Conservation (phyloP, 23 red algal genomes). For the Pyropia haitanensis region DNA sequence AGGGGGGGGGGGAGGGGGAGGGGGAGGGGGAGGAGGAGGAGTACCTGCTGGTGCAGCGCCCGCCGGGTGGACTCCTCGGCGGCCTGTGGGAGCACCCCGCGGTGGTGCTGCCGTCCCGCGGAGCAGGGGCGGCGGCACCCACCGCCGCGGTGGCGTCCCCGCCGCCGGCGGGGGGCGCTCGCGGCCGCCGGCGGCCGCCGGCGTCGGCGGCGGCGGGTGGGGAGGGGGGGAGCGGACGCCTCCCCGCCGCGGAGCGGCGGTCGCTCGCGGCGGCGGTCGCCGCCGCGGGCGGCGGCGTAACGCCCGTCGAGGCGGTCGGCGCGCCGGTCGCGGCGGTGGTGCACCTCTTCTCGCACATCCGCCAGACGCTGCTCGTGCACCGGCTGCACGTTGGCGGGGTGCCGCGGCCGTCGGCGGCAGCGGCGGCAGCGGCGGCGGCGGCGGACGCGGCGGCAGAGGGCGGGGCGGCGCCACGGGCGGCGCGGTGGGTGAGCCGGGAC, state of each 20-base stretch:
- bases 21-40: not conserved
- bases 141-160: too few relatives aligned
- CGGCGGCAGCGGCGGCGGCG: too few relatives aligned
- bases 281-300: not conserved
- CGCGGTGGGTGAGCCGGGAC: too few relatives aligned
- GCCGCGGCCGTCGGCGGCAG: too few relatives aligned
- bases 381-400: not conserved
- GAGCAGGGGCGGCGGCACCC: not conserved
- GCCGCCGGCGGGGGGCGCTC: too few relatives aligned
- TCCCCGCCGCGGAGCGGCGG: too few relatives aligned
- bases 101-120: constrained; percentile 15
- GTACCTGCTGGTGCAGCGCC: constrained; percentile 23
- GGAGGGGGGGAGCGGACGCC: too few relatives aligned
- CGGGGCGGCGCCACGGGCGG: too few relatives aligned
- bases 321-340: constrained; percentile 22
- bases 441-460: too few relatives aligned
- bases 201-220: too few relatives aligned
- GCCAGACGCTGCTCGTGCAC: constrained; percentile 55
- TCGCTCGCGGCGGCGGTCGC: not conserved
- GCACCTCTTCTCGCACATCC: constrained; percentile 94
- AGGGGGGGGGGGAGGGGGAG: not conserved
- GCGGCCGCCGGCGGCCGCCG: too few relatives aligned
- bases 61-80: constrained; percentile 44
- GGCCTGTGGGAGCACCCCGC: constrained; percentile 70
- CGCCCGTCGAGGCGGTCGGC: not conserved